Percentiles rank a stretch among this genome's conserved stretches.
These are phyloP conservation scores for Chlamydomonas reinhardtii DNA, from an alignment of 163 green algal genomes.

Conservation along the genomic window DNA sequence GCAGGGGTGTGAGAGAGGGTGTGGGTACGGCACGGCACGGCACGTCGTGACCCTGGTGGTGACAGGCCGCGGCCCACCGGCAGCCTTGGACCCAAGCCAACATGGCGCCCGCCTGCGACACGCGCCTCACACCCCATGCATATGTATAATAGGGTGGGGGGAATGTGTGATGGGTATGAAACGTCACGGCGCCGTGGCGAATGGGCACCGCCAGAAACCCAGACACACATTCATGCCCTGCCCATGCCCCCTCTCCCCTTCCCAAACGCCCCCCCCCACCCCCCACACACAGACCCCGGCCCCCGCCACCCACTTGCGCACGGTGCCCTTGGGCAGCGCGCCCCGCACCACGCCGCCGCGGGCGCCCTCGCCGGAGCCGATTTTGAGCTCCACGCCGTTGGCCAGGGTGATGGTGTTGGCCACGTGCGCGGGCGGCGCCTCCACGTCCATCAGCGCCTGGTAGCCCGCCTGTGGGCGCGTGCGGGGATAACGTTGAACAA, in stretches of 20 bases:
- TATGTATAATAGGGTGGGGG: no score
- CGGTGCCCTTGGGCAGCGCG: conserved; percentile 85
- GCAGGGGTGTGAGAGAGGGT: not conserved
- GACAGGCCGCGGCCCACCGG: no score
- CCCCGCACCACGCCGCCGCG: conserved; percentile 20
- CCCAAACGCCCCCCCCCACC: not conserved
- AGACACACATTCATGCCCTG: no score
- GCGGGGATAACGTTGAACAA: not conserved
- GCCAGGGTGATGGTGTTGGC: conserved; percentile 47
- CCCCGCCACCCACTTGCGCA: conserved; percentile 72
- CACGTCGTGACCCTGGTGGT: not conserved
- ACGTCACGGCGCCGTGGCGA: no score
- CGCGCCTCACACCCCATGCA: not conserved
- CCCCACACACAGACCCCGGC: no score
- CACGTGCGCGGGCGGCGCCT: conserved; percentile 52
- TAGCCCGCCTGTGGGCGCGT: not conserved
- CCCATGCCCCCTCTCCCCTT: no score
- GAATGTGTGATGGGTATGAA: no score
- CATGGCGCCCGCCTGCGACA: no score
- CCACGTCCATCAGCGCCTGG: conserved; percentile 69
- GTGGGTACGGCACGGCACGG: not conserved
- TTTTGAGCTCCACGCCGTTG: conserved; percentile 71
- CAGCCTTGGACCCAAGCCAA: no score
- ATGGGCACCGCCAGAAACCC: no score
- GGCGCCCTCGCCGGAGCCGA: conserved; percentile 71